Evolutionary conservation across 345 rosid species (phyloP).

Genomic region (Arabidopsis suecica): DNA sequence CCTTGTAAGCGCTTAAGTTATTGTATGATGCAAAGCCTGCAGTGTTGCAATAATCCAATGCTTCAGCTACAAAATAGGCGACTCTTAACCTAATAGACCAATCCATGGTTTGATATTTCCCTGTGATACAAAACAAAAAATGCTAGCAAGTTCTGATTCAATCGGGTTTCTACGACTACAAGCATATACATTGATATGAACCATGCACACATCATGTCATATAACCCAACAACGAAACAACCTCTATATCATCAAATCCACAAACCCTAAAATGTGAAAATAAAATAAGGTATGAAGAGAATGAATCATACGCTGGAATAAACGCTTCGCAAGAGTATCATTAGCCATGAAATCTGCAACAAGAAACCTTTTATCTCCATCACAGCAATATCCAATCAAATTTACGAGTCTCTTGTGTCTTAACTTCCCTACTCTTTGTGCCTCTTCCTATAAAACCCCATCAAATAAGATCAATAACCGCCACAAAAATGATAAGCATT

Average conservation of each 20-base stretch:
- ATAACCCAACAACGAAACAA: neutral
- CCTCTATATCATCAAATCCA: neutral
- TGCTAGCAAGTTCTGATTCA: neutral
- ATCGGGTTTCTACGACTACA: neutral
- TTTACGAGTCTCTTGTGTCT: constrained; percentile 73
- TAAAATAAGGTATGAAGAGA: neutral
- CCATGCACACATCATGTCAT: neutral
- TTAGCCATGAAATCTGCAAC: constrained; percentile 85
- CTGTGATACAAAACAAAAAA: constrained; percentile 49
- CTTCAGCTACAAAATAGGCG: constrained; percentile 75
- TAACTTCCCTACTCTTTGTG: constrained; percentile 74
- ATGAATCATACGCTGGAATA: constrained; percentile 74
- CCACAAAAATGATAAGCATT: neutral
- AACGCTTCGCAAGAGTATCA: constrained; percentile 82
- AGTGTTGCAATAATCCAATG: constrained; percentile 69
- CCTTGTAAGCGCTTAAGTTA: constrained; percentile 79
- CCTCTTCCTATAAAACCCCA: constrained; percentile 66
- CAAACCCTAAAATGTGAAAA: neutral
- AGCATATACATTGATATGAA: neutral
- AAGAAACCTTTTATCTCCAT: constrained; percentile 84
- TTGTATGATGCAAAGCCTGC: constrained; percentile 75
- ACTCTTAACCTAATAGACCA: constrained; percentile 83
- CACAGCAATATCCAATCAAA: constrained; percentile 93
- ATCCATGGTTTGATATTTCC: constrained; percentile 77
- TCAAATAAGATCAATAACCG: constrained; percentile 2